Evolutionary conservation across 495 filamentous ascomycete genomes (phyloP).

Genomic region (Daldinia vernicosa): DNA sequence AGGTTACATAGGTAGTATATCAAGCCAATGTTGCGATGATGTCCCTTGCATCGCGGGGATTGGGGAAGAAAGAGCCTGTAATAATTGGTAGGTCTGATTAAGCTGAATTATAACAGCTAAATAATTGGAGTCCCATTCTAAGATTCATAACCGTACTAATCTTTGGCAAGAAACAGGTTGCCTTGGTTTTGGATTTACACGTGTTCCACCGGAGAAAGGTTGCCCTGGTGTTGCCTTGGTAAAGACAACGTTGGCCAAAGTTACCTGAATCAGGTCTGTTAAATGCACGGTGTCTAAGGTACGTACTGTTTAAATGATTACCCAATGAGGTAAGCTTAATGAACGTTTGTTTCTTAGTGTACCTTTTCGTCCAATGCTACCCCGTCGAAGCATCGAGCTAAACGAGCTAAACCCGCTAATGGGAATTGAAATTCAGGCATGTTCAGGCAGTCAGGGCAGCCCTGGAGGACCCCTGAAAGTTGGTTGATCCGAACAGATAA

Average conservation of each 20-base stretch:
- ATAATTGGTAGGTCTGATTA: neutral
- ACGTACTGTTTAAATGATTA: neutral
- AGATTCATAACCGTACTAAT: too few relatives aligned
- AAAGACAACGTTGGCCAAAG: neutral
- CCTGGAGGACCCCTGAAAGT: conserved; percentile 9
- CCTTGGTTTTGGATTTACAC: neutral
- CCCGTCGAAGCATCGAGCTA: neutral
- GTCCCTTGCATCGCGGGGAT: neutral
- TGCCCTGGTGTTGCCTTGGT: neutral
- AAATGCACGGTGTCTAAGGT: neutral
- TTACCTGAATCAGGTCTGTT: too few relatives aligned
- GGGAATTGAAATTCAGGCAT: neutral
- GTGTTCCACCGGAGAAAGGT: neutral
- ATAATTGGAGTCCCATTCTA: too few relatives aligned
- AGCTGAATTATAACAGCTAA: neutral
- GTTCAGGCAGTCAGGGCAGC: neutral
- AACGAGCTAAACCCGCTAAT: conserved; percentile 2
- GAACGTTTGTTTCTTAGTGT: neutral
- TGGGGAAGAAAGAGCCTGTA: neutral
- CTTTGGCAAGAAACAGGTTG: neutral
- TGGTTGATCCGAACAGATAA: conserved; percentile 14
- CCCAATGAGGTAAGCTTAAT: neutral
- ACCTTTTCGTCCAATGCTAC: neutral
- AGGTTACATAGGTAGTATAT: too few relatives aligned
- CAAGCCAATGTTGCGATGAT: neutral